Evolutionary conservation across 371 early-diverging fungal genomes (phyloP).

Genomic region (Dichotomocladium elegans): DNA sequence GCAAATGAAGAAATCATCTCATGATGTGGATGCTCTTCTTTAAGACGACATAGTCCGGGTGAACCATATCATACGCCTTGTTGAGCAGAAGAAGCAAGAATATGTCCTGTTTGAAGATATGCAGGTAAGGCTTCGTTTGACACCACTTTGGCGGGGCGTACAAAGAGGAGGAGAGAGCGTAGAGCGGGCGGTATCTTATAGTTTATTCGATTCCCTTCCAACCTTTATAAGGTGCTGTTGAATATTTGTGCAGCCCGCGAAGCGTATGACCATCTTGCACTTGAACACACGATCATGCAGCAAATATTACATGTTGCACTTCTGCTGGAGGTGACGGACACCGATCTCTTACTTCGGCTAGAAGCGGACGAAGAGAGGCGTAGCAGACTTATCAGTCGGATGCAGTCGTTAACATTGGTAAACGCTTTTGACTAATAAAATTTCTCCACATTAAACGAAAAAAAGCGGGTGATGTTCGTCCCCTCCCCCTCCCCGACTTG

Average conservation of each 20-base stretch:
- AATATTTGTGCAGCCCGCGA: conserved; percentile 1
- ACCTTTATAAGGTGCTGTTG: conserved; percentile 6
- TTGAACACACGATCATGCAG: neutral
- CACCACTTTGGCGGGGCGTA: too few species aligned
- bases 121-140: conserved; percentile 8
- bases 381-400: neutral
- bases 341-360: conserved; percentile 1
- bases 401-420: neutral
- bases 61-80: neutral
- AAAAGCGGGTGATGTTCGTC: neutral
- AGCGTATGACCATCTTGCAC: neutral
- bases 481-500: neutral
- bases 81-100: neutral
- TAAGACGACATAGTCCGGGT: conserved; percentile 28
- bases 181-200: too few species aligned
- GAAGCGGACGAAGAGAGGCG: neutral
- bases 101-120: neutral
- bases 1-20: too few species aligned
- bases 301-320: conserved; percentile 1
- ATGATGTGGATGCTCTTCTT: too few species aligned
- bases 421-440: neutral
- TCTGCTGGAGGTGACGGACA: neutral
- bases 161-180: too few species aligned
- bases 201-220: too few species aligned
- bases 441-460: neutral